Evolutionary conservation across 805 yeast genomes (phyloP).

Genomic region (Ogataea zsoltii): DNA sequence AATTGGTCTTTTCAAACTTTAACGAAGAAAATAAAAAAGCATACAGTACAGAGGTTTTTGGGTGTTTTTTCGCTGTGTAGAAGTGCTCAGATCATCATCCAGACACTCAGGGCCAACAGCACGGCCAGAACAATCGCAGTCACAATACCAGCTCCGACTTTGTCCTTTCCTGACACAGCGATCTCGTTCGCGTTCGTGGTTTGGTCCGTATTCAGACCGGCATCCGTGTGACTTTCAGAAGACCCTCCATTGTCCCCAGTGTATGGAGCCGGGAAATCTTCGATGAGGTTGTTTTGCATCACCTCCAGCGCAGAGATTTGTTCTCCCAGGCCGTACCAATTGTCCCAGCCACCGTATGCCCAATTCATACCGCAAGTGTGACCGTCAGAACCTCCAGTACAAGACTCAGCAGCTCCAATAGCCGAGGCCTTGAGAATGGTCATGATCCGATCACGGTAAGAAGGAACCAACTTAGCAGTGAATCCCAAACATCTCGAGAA

Average conservation of each 20-base stretch:
- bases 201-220: conserved; percentile 57
- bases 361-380: conserved; percentile 84
- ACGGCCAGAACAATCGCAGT: conserved; percentile 72
- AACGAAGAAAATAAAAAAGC: not conserved
- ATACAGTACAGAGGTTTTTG: not conserved
- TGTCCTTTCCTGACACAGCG: conserved; percentile 59
- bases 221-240: conserved; percentile 33
- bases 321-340: conserved; percentile 76
- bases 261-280: conserved; percentile 54
- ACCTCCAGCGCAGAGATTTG: conserved; percentile 78
- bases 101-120: conserved; percentile 64
- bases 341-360: conserved; percentile 63
- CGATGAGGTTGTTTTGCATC: conserved; percentile 46
- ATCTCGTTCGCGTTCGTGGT: conserved; percentile 42
- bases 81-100: conserved; percentile 58
- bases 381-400: conserved; percentile 84
- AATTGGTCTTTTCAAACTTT: conserved; percentile 12
- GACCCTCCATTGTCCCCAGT: conserved; percentile 68
- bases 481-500: conserved; percentile 63
- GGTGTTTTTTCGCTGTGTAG: conserved; percentile 31
- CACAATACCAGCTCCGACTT: conserved; percentile 86
- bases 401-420: conserved; percentile 70
- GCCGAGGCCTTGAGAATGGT: conserved; percentile 44
- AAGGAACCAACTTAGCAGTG: conserved; percentile 56
- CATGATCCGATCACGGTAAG: conserved; percentile 43